Percentiles rank a stretch among this genome's conserved stretches.
These are phyloP conservation scores for Oryza brachyantha DNA, from an alignment of 176 grass and related monocot genomes.

Conservation along the genomic window DNA sequence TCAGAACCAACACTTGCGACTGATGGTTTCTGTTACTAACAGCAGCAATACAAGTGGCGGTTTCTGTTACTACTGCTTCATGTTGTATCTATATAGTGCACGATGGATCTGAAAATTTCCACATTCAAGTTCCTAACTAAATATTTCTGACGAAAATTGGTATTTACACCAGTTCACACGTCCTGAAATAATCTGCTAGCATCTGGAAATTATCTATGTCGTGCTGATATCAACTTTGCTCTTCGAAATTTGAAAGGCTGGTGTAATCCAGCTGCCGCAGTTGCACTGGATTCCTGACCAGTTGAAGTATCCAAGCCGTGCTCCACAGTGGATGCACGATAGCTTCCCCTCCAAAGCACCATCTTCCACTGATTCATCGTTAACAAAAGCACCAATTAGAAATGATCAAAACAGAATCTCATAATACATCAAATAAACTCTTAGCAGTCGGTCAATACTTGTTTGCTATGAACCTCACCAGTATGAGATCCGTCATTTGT, in stretches of 20 bases:
- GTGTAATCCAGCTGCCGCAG: slow-evolving; percentile 89
- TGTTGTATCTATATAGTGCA: neutral
- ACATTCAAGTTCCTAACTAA: neutral
- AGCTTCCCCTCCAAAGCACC: slow-evolving; percentile 92
- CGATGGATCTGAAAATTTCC: neutral
- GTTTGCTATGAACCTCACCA: neutral
- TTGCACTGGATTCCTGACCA: slow-evolving; percentile 95
- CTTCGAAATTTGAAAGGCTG: slow-evolving; percentile 89
- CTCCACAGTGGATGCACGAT: slow-evolving; percentile 71
- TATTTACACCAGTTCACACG: neutral
- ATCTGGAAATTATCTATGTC: neutral
- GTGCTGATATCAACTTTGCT: slow-evolving; percentile 85
- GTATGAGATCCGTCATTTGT: neutral
- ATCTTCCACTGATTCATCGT: slow-evolving; percentile 69
- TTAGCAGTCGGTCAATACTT: neutral
- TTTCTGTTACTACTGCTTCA: neutral
- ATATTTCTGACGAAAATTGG: neutral
- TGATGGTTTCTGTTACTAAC: no score
- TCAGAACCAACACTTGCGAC: neutral
- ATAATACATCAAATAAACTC: neutral
- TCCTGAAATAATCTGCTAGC: neutral
- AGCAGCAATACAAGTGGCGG: neutral
- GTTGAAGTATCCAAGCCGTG: slow-evolving; percentile 84
- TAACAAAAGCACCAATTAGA: neutral
- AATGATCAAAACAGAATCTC: neutral